phyloP scores from a whole-genome alignment of 495 filamentous ascomycete genomes.

The Aspergillus biplanus region DNA sequence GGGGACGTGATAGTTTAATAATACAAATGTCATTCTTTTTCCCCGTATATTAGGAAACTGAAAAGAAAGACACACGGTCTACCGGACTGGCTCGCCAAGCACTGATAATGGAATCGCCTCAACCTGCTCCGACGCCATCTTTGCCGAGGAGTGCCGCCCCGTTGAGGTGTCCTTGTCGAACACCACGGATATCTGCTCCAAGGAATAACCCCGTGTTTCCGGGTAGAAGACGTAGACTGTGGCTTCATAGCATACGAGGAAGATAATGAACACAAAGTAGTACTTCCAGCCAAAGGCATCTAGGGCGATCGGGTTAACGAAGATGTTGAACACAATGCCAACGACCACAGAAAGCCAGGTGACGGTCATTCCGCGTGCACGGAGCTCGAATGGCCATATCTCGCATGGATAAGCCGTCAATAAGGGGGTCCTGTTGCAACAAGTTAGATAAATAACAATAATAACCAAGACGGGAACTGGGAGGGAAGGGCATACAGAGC shows the following conservation, averaged over 20 bases:
- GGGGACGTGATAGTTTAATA: no score
- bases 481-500: slow-evolving; percentile 46
- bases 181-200: slow-evolving; percentile 66
- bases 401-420: slow-evolving; percentile 66
- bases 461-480: no score
- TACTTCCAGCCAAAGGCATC: slow-evolving; percentile 59
- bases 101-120: not conserved
- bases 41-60: no score
- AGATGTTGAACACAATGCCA: slow-evolving; percentile 56
- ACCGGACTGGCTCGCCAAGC: no score
- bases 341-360: slow-evolving; percentile 60
- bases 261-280: slow-evolving; percentile 63
- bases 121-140: not conserved
- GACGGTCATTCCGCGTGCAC: slow-evolving; percentile 67
- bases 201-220: slow-evolving; percentile 66
- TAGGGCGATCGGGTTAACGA: slow-evolving; percentile 63
- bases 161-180: slow-evolving; percentile 44
- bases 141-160: not conserved
- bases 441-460: no score
- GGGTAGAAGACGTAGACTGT: slow-evolving; percentile 69
- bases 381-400: slow-evolving; percentile 65
- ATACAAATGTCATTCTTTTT: no score
- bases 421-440: slow-evolving; percentile 51
- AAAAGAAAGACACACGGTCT: no score
- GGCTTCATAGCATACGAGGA: slow-evolving; percentile 55